phyloP scores from a whole-genome alignment of 129 eudicot genomes.

The Daucus carota region DNA sequence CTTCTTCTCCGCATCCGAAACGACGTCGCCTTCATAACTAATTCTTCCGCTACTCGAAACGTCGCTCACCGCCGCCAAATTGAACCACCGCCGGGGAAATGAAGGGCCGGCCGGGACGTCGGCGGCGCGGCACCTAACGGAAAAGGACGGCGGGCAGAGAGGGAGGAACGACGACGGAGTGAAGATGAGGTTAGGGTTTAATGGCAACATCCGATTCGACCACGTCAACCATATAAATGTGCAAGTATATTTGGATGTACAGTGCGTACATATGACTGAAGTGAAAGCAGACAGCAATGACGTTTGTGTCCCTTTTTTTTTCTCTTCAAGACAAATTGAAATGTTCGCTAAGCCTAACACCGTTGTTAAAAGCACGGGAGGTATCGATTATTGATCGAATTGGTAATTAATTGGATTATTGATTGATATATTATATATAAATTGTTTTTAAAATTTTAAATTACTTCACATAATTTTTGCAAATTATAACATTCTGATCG shows the following conservation, averaged over 20 bases:
- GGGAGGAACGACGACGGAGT: slow-evolving; percentile 22
- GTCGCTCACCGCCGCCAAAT: slow-evolving; percentile 26
- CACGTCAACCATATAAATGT: slow-evolving; percentile 5
- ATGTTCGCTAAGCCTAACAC: no score
- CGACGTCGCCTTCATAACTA: slow-evolving; percentile 22
- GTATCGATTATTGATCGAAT: no score
- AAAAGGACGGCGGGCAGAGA: slow-evolving; percentile 24
- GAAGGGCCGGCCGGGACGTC: slow-evolving; percentile 25
- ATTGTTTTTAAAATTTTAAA: no score
- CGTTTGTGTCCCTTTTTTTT: neutral
- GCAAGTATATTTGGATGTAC: neutral
- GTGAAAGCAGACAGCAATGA: neutral
- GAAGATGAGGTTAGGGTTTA: slow-evolving; percentile 51
- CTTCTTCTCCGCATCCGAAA: slow-evolving; percentile 21
- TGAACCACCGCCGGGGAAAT: slow-evolving; percentile 31
- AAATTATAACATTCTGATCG: no score
- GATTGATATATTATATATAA: no score
- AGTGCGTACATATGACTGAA: neutral
- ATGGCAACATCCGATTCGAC: slow-evolving; percentile 58
- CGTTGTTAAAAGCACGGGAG: no score
- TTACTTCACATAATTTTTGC: no score
- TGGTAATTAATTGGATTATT: no score
- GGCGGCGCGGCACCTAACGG: slow-evolving; percentile 48
- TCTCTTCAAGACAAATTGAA: no score
- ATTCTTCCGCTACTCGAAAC: slow-evolving; percentile 21